Base-by-base conservation (phyloP, 2,329 filamentous ascomycete species). In the Ophiognomonia clavigignenti-juglandacearum region DNA sequence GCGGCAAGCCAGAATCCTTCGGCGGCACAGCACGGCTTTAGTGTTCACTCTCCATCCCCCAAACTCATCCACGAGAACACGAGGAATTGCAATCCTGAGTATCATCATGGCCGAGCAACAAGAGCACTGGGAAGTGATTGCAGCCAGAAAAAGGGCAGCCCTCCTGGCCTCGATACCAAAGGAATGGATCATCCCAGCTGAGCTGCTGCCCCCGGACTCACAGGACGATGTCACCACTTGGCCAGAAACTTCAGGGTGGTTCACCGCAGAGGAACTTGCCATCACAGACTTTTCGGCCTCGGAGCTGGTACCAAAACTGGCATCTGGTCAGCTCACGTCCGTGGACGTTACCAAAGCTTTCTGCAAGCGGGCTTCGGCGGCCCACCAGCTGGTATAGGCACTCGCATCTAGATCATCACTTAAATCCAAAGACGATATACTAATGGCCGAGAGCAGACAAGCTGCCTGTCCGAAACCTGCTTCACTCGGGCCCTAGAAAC, bases 221-320 rank as follows among this genome's bases (percentile, higher is more conserved):
- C 73, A 80, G 56, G 64, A 74, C 38, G 72, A 84, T 56, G 75
- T 85, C 14, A 78, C 74, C 0, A 55, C 54, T 4, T 83, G 80
- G 63, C 78, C 81, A 57, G 57, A 66, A 42, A 58, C 59, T 0
- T 85, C 78, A 1, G 79, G 78, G 3, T 82, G 81, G 71, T 82
- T 86, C 53, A 78, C 71, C 1, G 26, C 50, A 2, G 58, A 67
- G 13, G 68, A 71, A 54, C 58, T 71, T 1, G 54, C 56, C 45
- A 70, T 71, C 48, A 71, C 67, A 6, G 54, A 62, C 26, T 51
- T 52, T 26, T 59, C 59, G 0, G 66, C 61, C 4, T 20, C 59
- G 2, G 61, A 67, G 26, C 56, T 70, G 9, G 49, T 70, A 0
- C 55, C 60, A 4, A 60, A 56, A 24, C 60, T 71, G 9, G 64